A percentile compares a stretch with the other conserved stretches of the same genome.
These are phyloP conservation scores for Galeopsis tetrahit DNA, from an alignment of 257 asterid genomes.

Conservation along the genomic window DNA sequence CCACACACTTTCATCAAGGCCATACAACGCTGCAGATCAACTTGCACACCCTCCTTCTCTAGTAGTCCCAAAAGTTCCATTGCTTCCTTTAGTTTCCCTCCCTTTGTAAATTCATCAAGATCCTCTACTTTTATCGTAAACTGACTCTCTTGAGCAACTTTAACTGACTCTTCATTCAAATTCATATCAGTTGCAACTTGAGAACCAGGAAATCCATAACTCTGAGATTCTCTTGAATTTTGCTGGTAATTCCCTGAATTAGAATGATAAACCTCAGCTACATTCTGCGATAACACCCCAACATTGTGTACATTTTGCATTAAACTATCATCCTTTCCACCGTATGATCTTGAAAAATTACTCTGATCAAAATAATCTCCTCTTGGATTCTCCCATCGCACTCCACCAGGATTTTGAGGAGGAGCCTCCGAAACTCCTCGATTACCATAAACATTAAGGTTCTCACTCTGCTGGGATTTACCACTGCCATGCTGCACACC, in stretches of 20 bases:
- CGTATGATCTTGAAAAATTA: conserved; percentile 25
- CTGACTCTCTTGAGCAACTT: conserved; percentile 34
- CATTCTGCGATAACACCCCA: conserved; percentile 36
- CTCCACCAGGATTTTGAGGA: conserved; percentile 25
- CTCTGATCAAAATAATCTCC: conserved; percentile 33
- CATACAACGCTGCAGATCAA: conserved; percentile 61
- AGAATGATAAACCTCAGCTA: conserved; percentile 26
- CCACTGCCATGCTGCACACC: conserved; percentile 18
- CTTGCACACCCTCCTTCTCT: conserved; percentile 46
- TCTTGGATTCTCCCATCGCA: conserved; percentile 29
- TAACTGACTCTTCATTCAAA: conserved; percentile 33
- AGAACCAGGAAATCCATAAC: conserved; percentile 33
- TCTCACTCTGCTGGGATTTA: conserved; percentile 16
- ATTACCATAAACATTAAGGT: conserved; percentile 28
- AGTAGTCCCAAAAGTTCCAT: conserved; percentile 55
- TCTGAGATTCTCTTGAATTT: conserved; percentile 33
- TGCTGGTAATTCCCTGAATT: conserved; percentile 37
- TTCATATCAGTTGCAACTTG: conserved; percentile 26
- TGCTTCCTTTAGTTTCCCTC: conserved; percentile 63
- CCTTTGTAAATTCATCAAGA: conserved; percentile 60
- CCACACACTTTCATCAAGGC: conserved; percentile 66
- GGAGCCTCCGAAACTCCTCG: conserved; percentile 19
- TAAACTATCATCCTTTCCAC: conserved; percentile 33
- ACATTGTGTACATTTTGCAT: conserved; percentile 25
- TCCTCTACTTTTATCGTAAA: conserved; percentile 45